Percentiles rank a stretch among this genome's conserved stretches.
phyloP scores from a whole-genome alignment of 1,139 yeast genomes.

The Diutina mesorugosa region DNA sequence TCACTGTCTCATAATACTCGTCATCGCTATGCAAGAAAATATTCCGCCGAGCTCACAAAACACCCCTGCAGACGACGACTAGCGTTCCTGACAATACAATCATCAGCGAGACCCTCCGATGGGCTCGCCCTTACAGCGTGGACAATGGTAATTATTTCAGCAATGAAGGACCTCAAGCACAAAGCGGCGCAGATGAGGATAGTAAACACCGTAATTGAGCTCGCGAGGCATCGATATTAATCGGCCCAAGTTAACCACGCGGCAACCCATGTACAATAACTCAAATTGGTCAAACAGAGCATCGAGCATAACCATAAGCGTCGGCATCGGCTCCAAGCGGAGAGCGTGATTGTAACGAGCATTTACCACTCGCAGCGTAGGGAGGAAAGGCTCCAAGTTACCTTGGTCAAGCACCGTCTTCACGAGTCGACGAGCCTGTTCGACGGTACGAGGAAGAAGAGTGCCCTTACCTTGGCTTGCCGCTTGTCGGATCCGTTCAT shows the following conservation, averaged over 20 bases:
- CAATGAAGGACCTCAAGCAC: background rate
- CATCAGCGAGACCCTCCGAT: background rate
- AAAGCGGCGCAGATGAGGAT: constrained; percentile 20
- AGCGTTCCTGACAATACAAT: background rate
- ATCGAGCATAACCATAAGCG: constrained; percentile 54
- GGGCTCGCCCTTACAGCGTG: background rate
- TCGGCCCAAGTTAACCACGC: constrained; percentile 59
- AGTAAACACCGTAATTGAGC: constrained; percentile 60
- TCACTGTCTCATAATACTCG: background rate
- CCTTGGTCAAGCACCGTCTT: constrained; percentile 83
- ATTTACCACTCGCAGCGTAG: constrained; percentile 45
- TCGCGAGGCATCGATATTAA: constrained; percentile 34
- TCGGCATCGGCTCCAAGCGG: constrained; percentile 69
- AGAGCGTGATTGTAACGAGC: constrained; percentile 63
- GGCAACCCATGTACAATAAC: constrained; percentile 73
- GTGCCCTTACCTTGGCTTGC: constrained; percentile 10
- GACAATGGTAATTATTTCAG: background rate
- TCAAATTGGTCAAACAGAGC: constrained; percentile 59
- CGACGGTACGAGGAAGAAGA: constrained; percentile 23
- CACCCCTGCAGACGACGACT: background rate
- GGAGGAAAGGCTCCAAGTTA: constrained; percentile 67
- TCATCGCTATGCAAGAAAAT: background rate
- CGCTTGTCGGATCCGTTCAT: constrained; percentile 7
- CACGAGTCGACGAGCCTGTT: constrained; percentile 63
- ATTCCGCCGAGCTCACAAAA: background rate